Conservation (phyloP, 1,284 basidiomycete species). For the Apiotrichum montevideense region DNA sequence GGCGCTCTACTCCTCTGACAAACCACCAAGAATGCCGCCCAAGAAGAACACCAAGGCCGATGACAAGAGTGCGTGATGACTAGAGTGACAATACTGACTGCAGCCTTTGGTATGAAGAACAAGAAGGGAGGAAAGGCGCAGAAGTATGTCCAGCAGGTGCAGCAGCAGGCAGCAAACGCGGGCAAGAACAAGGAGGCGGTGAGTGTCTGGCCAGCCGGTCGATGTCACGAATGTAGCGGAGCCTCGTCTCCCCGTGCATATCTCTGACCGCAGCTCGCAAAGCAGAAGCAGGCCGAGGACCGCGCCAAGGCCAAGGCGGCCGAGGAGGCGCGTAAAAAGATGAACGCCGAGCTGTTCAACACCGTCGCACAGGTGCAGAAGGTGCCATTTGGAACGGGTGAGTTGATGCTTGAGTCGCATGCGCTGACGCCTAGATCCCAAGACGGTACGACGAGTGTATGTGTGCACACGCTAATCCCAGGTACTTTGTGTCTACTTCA, state of each 20-base stretch:
- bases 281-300: constrained; percentile 74
- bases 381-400: constrained; percentile 81
- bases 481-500: constrained; percentile 79
- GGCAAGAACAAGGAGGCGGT: constrained; percentile 69
- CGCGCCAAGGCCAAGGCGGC: constrained; percentile 70
- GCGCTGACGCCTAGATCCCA: constrained; percentile 60
- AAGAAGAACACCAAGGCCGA: constrained; percentile 33
- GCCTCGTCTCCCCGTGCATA: background rate
- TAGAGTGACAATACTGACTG: background rate
- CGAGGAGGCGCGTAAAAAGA: constrained; percentile 68
- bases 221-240: background rate
- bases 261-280: constrained; percentile 54
- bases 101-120: constrained; percentile 84
- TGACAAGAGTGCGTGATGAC: constrained; percentile 29
- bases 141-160: constrained; percentile 69
- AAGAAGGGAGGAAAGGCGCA: constrained; percentile 94
- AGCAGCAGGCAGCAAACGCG: constrained; percentile 59
- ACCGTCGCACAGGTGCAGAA: constrained; percentile 65
- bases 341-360: constrained; percentile 68
- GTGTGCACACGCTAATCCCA: background rate
- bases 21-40: constrained; percentile 34
- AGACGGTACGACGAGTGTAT: constrained; percentile 52
- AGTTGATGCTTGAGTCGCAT: constrained; percentile 27
- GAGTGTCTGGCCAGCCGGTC: constrained; percentile 14
- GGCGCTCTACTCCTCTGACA: background rate